Base-by-base conservation (phyloP, 192 early-diverging fungal genomes). In the Podila horticola region DNA sequence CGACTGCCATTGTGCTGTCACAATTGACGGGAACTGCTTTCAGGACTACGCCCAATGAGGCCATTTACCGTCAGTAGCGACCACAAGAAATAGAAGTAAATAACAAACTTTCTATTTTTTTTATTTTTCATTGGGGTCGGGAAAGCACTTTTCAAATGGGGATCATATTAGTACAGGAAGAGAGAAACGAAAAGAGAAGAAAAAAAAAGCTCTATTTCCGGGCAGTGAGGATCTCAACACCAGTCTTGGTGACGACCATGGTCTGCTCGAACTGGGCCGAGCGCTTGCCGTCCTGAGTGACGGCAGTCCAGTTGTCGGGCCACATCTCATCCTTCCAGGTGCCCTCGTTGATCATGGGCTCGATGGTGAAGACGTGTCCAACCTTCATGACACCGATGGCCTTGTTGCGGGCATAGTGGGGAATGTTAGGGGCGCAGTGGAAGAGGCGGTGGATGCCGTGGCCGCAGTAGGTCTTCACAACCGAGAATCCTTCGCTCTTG, bases 321-420 rank as follows among this genome's bases (percentile, higher is more conserved):
- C 92, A 94, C 34, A 89, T 89, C 74, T 89, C 86, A 64, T 95
- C 92, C 45, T 85, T 67, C 84, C 84, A 91, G 26, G 83, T 83
- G 60, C 97, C 97, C 67, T 95, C 95, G 69, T 93, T 94, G 85
- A 99, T 98, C 97, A 98, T 98, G n/a, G 97, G 98, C 84, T 99
- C 98, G 64, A 99, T 99, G 15, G 98, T 99, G 74, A 99, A 99
- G 52, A 91, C 88, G 71, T 98, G 96, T 30, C 98, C 98, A 26
- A 94, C 86, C 85, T 97, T 97, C 93, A 98, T 96, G 2, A 94
- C 89, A 30, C 98, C 98, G 58, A 98, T 89, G 3, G 97, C 95
- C 88, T 98, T 98, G 86, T 98, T 84, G 50, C 89, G 92, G 15
- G 94, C 95, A 87, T 98, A 98, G 74, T 99, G 98, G 38, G 95